These are phyloP conservation scores for Paecilomyces variotii DNA, from an alignment of 2,329 filamentous ascomycete genomes.

Conservation along the genomic window DNA sequence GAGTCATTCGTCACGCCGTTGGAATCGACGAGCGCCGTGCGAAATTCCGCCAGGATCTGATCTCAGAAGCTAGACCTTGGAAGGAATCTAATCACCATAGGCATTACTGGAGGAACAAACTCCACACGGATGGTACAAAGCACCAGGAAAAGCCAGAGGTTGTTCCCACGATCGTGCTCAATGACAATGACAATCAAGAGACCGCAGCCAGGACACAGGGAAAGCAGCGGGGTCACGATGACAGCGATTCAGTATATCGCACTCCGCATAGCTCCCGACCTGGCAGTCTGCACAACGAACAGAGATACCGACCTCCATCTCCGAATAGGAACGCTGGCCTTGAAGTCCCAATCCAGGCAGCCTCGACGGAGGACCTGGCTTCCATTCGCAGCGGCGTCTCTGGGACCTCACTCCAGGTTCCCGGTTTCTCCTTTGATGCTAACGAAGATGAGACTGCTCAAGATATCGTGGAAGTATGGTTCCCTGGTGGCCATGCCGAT, in stretches of 20 bases:
- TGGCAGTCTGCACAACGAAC: constrained; percentile 8
- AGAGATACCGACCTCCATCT: constrained; percentile 23
- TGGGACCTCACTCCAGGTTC: constrained; percentile 21
- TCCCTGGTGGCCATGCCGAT: constrained; percentile 70
- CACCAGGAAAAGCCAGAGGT: constrained; percentile 8
- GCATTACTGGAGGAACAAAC: constrained; percentile 11
- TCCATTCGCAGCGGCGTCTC: constrained; percentile 24
- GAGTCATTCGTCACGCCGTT: constrained; percentile 50
- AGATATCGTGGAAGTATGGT: constrained; percentile 69
- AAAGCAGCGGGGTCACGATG: constrained; percentile 8
- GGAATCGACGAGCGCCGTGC: constrained; percentile 51
- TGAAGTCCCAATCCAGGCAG: constrained; percentile 18
- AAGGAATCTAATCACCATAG: constrained; percentile 11
- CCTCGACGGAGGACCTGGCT: constrained; percentile 20
- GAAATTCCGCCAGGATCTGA: constrained; percentile 51
- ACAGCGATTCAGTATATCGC: constrained; percentile 23
- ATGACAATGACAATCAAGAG: constrained; percentile 12
- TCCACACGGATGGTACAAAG: constrained; percentile 8
- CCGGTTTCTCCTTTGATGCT: constrained; percentile 11
- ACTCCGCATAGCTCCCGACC: constrained; percentile 14
- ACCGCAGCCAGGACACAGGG: constrained; percentile 2
- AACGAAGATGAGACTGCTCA: constrained; percentile 43
- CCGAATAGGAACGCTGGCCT: constrained; percentile 12
- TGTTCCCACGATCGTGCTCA: constrained; percentile 25
- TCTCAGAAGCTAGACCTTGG: constrained; percentile 37